These are phyloP conservation scores for Prinsepia uniflora DNA, from an alignment of 306 rosid species.

Conservation along the genomic window DNA sequence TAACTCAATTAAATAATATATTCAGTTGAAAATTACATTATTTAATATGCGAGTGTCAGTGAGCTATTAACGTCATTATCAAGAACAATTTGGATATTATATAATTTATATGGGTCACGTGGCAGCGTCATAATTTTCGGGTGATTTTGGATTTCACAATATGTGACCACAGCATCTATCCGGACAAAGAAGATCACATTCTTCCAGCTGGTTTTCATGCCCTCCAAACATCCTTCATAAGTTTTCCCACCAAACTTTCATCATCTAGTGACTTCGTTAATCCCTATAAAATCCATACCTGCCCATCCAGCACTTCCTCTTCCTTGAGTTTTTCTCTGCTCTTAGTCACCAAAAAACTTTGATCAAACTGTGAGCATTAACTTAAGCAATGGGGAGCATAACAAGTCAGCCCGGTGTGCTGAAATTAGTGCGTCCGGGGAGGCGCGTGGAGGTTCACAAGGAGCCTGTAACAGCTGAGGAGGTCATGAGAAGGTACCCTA, in stretches of 20 bases:
- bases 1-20: no score
- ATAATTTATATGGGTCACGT: no score
- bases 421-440: conserved; percentile 59
- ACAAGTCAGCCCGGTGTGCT: conserved; percentile 34
- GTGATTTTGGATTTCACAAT: no score
- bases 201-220: neutral
- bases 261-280: neutral
- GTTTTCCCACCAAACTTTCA: neutral
- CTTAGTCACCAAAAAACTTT: neutral
- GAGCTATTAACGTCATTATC: no score
- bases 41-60: no score
- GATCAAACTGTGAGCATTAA: neutral
- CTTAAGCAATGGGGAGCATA: conserved; percentile 27
- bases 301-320: conserved; percentile 15
- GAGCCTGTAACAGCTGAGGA: conserved; percentile 53
- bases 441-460: conserved; percentile 40
- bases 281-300: neutral
- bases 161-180: neutral
- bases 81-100: no score
- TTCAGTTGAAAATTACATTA: no score
- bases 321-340: conserved; percentile 10
- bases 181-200: conserved; percentile 9
- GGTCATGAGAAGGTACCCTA: conserved; percentile 51
- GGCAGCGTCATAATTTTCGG: no score
- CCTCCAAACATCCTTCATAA: conserved; percentile 8